Conservation (phyloP, 495 filamentous ascomycete genomes). For the Hypoxylon lenormandii region DNA sequence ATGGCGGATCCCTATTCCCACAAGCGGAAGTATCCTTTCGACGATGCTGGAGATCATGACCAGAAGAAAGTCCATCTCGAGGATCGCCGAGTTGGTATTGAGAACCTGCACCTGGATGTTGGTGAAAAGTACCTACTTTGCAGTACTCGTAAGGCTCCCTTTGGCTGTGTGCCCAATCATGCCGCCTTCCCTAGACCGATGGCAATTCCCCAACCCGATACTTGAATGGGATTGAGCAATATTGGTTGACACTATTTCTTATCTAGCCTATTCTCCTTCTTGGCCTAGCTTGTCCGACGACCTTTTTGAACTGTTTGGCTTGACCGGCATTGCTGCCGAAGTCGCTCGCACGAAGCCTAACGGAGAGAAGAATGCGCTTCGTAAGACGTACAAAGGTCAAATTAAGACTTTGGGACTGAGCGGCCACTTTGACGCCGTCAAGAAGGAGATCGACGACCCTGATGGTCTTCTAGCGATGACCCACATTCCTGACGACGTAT, state of each 20-base stretch:
- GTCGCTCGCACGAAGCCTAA: constrained; percentile 67
- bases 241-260: constrained; percentile 63
- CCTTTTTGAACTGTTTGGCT: constrained; percentile 64
- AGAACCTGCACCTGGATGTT: constrained; percentile 67
- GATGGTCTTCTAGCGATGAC: constrained; percentile 61
- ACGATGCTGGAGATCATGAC: constrained; percentile 61
- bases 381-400: constrained; percentile 70
- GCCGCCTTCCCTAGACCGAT: constrained; percentile 18
- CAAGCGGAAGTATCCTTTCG: constrained; percentile 66
- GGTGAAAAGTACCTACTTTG: constrained; percentile 70
- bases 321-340: constrained; percentile 62
- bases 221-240: constrained; percentile 41
- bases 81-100: constrained; percentile 65
- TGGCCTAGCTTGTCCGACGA: constrained; percentile 60
- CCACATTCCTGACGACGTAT: constrained; percentile 66
- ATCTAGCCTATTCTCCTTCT: constrained; percentile 61
- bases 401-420: constrained; percentile 67
- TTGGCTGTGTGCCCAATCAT: constrained; percentile 33
- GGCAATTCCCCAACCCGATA: constrained; percentile 18
- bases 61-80: constrained; percentile 69
- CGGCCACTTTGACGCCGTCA: constrained; percentile 66
- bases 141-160: constrained; percentile 72
- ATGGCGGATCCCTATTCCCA: constrained; percentile 60
- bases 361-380: constrained; percentile 67
- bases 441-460: constrained; percentile 56